Base-by-base conservation (phyloP, 169 alveolate species). In the Eimeria brunetti region DNA sequence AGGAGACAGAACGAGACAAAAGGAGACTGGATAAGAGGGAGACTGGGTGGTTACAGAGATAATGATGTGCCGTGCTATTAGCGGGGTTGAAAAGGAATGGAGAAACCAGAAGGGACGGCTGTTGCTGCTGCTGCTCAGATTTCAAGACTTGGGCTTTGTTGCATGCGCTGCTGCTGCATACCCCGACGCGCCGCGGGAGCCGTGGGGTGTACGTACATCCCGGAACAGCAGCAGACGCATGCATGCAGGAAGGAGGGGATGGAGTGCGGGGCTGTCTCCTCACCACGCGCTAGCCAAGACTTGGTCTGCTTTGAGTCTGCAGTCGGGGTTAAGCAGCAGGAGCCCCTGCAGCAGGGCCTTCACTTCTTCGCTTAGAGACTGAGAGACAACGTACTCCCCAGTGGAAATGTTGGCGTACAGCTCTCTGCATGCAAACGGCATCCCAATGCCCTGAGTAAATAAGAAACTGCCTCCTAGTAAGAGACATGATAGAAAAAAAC, bases 391-490 rank as follows among this genome's bases (percentile, higher is more conserved):
- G 58, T 69, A 89, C 18, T 89, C 94, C 36, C 94, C 94, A 5
- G 83, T 58, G 24, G 83, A 33, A 20, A 89, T 89, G 38, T 89
- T 89, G n/a, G 94, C 88, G 88, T 89, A 89, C 18, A 89, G 85
- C 53, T 89, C 94, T 53, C 94, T 89, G 94, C 53, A 36, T 11
- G 5, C 3, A 46, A 30, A 14, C 41, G 20, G 81, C 81, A 16
- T 20, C 81, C 44, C 38, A 27, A 30, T 18, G 81, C 81, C 16
- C 81, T 69, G n/a, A n/a, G n/a, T n/a, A n/a, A n/a, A n/a, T n/a
- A n/a, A n/a, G n/a, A n/a, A n/a, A n/a, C n/a, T n/a, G n/a, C n/a
- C n/a, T n/a, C n/a, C n/a, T n/a, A n/a, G n/a, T n/a, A n/a, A n/a
- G n/a, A n/a, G n/a, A n/a, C n/a, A n/a, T n/a, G n/a, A n/a, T n/a